Evolutionary conservation across 164 flowering plant species (phyloP), one percentile per base, ranked within the genome.

Genomic region (Taxillus chinensis): DNA sequence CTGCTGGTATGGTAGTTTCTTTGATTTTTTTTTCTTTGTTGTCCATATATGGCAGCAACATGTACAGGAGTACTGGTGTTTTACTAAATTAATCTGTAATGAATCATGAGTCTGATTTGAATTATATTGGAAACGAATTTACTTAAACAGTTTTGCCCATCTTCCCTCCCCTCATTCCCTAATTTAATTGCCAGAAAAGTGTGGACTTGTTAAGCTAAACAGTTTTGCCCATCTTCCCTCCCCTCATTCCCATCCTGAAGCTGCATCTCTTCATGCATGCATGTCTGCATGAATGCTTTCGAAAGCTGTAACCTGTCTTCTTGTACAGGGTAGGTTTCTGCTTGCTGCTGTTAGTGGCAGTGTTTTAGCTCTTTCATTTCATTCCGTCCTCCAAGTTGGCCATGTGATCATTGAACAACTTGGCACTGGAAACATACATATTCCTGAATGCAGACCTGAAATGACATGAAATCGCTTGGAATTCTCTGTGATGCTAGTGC

Each of bases 321-420:
- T 58, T 58, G 10, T 71, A 55, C 96, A 95, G 99, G 99, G 99
- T 67, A 79, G 99, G 57, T 95, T 95, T 81, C 71, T 95, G 69
- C 96, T 95, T 75, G 97, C 99, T 71, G 99, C 99, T 68, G 93
- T 83, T 63, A 89, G 96, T 71, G 97, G 99, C 42, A 95, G 97
- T 77, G 93, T 89, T 67, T 79, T 95, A 72, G 96, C 97, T 54
- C 90, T 90, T 48, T 91, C 99, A 14, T 95, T 95, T 72, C 95
- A 91, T 79, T 89, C 99, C 41, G 87, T 95, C 56, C 82, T 95
- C 62, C 93, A 81, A 49, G 89, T 90, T 81, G 99, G 99, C 15
- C 64, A 68, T 74, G 96, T 89, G 78, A 77, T 95, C 86, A 91
- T 95, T 74, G 86, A 91, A 73, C 84, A 89, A 61, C 90, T 95